Evolutionary conservation across 202 grass and related monocot genomes (phyloP).

Genomic region (Setaria viridis): DNA sequence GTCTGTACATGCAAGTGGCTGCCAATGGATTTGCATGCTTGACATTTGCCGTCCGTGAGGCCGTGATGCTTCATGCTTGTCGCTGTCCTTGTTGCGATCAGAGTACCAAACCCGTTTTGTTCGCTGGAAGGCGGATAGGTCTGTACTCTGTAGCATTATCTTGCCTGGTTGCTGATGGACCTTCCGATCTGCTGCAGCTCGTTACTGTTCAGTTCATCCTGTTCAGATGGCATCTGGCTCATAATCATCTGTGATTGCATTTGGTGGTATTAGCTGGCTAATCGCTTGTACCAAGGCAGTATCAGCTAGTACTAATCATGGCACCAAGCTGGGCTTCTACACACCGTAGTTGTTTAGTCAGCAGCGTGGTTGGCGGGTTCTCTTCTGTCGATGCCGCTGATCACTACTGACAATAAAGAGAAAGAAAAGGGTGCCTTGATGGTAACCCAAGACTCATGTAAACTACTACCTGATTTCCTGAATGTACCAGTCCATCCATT

Average conservation of each 20-base stretch:
- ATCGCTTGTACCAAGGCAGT: not conserved
- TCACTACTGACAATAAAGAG: not conserved
- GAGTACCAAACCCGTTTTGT: not conserved
- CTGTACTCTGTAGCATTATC: not conserved
- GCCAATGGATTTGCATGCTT: not conserved
- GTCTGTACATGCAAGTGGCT: not conserved
- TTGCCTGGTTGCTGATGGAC: not conserved
- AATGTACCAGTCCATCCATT: not conserved
- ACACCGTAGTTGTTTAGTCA: slow-evolving; percentile 20
- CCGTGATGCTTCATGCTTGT: slow-evolving; percentile 5
- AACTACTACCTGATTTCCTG: no score
- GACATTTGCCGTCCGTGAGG: slow-evolving; percentile 1
- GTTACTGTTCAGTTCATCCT: not conserved
- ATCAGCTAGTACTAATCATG: not conserved
- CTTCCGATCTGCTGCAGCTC: not conserved
- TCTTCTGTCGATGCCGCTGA: not conserved
- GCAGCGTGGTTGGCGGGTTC: not conserved
- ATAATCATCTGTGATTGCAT: not conserved
- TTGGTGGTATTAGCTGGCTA: slow-evolving; percentile 29
- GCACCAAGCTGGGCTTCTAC: slow-evolving; percentile 8
- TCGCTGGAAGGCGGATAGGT: not conserved
- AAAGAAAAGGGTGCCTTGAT: no score
- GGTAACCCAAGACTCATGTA: not conserved
- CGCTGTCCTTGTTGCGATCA: not conserved
- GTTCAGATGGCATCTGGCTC: not conserved